A percentile compares a stretch with the other conserved stretches of the same genome.
These are phyloP conservation scores for Erythrobasidium hasegawianum DNA, from an alignment of 1,284 basidiomycete genomes.

Conservation along the genomic window DNA sequence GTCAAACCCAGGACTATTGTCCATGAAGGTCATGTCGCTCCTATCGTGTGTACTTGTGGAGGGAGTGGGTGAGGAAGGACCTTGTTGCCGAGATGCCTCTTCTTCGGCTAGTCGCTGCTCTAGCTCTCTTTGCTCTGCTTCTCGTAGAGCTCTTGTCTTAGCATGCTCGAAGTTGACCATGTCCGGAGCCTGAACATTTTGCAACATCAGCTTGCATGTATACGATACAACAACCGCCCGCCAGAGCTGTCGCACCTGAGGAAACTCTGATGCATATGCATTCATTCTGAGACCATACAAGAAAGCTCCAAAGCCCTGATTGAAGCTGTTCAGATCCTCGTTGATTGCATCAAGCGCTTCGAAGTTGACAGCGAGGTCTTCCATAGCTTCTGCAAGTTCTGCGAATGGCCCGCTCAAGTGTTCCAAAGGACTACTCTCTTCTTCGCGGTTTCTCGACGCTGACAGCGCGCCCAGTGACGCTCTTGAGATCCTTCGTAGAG, in stretches of 20 bases:
- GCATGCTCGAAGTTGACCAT: constrained; percentile 39
- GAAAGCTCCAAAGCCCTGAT: constrained; percentile 50
- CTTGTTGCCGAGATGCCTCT: not conserved
- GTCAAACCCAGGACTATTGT: not conserved
- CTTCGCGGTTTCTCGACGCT: constrained; percentile 12
- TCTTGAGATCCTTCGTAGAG: constrained; percentile 33
- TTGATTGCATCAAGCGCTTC: constrained; percentile 45
- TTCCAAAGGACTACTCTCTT: constrained; percentile 44
- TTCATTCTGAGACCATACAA: constrained; percentile 50
- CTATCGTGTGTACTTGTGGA: not conserved
- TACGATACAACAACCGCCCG: not conserved
- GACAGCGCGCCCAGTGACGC: constrained; percentile 28
- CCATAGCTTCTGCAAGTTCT: constrained; percentile 48
- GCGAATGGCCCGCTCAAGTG: constrained; percentile 47
- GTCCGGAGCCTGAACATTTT: constrained; percentile 35
- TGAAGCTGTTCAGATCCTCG: constrained; percentile 47
- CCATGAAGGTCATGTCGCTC: constrained; percentile 14
- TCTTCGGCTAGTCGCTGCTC: constrained; percentile 1
- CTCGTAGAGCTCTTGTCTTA: constrained; percentile 6
- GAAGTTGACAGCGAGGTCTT: constrained; percentile 47
- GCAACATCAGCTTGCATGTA: not conserved
- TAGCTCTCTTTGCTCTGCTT: not conserved
- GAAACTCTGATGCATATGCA: constrained; percentile 51
- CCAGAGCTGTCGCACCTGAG: constrained; percentile 42
- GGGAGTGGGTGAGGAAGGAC: not conserved